These are phyloP conservation scores for Hypoxylon sp. DNA, from an alignment of 2,329 filamentous ascomycete species.

Conservation along the genomic window DNA sequence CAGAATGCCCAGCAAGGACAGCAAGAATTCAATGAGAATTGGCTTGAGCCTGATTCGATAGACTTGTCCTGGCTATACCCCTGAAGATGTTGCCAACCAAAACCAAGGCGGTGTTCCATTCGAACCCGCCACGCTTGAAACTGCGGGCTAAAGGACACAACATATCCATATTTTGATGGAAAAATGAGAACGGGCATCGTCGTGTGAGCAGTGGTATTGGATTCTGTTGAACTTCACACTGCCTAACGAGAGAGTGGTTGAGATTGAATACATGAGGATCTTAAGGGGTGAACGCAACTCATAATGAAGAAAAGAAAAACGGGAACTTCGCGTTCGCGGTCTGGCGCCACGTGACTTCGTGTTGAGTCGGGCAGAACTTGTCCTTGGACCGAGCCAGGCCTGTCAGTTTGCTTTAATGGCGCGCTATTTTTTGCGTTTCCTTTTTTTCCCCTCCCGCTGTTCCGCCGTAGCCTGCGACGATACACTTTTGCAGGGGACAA, in stretches of 20 bases:
- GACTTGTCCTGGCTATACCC: no score
- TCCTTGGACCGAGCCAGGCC: conserved; percentile 11
- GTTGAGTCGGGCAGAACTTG: conserved; percentile 25
- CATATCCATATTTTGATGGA: no score
- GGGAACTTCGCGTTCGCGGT: conserved; percentile 15
- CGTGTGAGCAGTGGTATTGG: no score
- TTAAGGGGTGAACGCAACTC: no score
- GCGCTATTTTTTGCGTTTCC: conserved; percentile 32
- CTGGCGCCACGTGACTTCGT: conserved; percentile 31
- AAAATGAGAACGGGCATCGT: no score
- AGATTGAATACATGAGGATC: no score
- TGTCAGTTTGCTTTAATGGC: conserved; percentile 5
- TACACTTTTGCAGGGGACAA: conserved; percentile 14
- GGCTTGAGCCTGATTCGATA: neutral
- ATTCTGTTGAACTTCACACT: no score
- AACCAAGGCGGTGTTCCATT: no score
- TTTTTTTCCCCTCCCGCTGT: conserved; percentile 3
- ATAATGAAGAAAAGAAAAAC: neutral
- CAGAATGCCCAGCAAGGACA: neutral
- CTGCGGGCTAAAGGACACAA: no score
- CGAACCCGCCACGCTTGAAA: no score
- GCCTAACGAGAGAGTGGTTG: no score
- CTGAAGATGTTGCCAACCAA: no score
- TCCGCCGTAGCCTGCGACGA: conserved; percentile 13
- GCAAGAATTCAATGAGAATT: neutral